Percentiles rank a stretch among this genome's conserved stretches.
Conservation (phyloP, 371 early-diverging fungal genomes). For the Dichotomocladium elegans region DNA sequence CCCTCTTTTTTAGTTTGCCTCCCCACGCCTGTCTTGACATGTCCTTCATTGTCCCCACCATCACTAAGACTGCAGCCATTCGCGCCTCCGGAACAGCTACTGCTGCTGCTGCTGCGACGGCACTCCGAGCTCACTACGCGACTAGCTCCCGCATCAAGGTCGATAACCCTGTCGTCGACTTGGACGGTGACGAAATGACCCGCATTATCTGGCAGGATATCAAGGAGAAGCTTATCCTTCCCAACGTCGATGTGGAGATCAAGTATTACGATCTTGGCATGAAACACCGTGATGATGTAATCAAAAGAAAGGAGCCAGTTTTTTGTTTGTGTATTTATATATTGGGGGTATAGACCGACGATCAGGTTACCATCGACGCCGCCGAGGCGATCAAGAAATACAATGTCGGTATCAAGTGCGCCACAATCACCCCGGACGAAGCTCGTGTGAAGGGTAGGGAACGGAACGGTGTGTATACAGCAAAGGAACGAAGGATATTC, state of each 20-base stretch:
- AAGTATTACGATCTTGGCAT: slow-evolving; percentile 93
- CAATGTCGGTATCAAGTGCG: slow-evolving; percentile 95
- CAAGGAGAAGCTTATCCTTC: slow-evolving; percentile 90
- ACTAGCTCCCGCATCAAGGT: slow-evolving; percentile 64
- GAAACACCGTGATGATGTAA: slow-evolving; percentile 82
- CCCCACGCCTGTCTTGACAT: not conserved
- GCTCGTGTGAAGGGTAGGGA: slow-evolving; percentile 73
- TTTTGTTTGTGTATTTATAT: not conserved
- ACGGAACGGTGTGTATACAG: not conserved
- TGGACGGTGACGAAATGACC: slow-evolving; percentile 98
- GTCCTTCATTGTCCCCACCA: slow-evolving; percentile 10
- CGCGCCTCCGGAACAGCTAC: slow-evolving; percentile 1
- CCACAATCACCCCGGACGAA: slow-evolving; percentile 94
- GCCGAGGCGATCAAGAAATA: slow-evolving; percentile 92
- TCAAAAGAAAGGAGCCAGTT: not conserved
- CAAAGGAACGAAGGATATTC: not conserved
- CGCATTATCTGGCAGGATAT: slow-evolving; percentile 94
- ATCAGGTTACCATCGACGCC: slow-evolving; percentile 85
- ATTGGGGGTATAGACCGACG: slow-evolving; percentile 27
- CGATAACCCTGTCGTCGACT: slow-evolving; percentile 80
- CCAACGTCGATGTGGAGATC: slow-evolving; percentile 84
- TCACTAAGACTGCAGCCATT: slow-evolving; percentile 1
- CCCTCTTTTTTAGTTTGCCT: not conserved
- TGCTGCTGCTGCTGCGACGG: slow-evolving; percentile 1
- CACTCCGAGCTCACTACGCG: slow-evolving; percentile 13